These are phyloP conservation scores for Talaromyces wortmannii DNA, from an alignment of 495 filamentous ascomycete species.

Conservation along the genomic window DNA sequence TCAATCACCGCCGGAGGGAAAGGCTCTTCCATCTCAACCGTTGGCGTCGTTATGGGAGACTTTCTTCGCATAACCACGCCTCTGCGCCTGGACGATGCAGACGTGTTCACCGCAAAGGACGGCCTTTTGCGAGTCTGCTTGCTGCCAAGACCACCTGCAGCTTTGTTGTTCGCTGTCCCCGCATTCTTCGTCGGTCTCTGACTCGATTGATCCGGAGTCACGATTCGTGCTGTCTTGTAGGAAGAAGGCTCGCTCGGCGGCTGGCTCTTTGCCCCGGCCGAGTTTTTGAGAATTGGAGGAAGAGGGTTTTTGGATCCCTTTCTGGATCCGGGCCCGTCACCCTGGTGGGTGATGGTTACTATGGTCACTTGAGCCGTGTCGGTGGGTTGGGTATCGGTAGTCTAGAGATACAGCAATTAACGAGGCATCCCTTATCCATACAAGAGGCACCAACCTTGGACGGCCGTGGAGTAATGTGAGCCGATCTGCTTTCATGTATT, in stretches of 20 bases:
- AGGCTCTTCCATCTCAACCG: neutral
- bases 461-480: neutral
- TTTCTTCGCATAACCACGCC: conserved; percentile 35
- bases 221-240: conserved; percentile 24
- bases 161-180: neutral
- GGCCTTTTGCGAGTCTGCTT: conserved; percentile 23
- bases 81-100: conserved; percentile 26
- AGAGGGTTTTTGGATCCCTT: conserved; percentile 10
- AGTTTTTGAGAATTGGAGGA: conserved; percentile 35
- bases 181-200: neutral
- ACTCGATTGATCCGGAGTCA: neutral
- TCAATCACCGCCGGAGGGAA: too few species aligned
- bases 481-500: conserved; percentile 24
- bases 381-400: neutral
- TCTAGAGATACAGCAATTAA: neutral
- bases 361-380: neutral
- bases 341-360: neutral
- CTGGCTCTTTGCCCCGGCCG: conserved; percentile 15
- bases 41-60: conserved; percentile 5
- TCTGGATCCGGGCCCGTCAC: neutral
- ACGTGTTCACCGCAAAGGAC: conserved; percentile 21
- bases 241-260: conserved; percentile 4
- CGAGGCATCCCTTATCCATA: neutral
- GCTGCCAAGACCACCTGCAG: neutral
- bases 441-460: neutral